Evolutionary conservation across 2,329 filamentous ascomycete species (phyloP).

Genomic region (Aschersonia sp.): DNA sequence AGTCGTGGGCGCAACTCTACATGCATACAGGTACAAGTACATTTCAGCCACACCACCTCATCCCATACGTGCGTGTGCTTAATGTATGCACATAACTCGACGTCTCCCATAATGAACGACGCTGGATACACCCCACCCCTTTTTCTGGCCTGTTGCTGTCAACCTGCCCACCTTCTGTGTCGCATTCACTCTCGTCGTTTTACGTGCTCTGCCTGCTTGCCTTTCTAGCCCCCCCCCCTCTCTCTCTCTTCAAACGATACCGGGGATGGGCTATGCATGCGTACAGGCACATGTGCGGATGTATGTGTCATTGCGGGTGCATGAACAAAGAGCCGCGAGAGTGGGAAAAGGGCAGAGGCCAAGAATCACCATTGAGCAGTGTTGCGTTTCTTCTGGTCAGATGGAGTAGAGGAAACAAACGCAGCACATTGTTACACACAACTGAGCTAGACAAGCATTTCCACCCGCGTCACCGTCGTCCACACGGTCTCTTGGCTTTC

Average conservation of each 20-base stretch:
- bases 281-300: too few species aligned
- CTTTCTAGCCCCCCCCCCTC: background rate
- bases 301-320: too few species aligned
- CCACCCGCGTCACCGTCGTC: background rate
- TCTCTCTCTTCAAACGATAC: background rate
- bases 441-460: background rate
- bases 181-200: background rate
- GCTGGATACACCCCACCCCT: background rate
- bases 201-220: background rate
- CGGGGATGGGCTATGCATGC: too few species aligned
- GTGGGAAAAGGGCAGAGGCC: too few species aligned
- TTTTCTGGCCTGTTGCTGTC: background rate
- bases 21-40: too few species aligned
- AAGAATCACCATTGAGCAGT: too few species aligned
- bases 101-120: background rate
- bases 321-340: too few species aligned
- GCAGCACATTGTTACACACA: background rate
- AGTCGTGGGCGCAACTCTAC: too few species aligned
- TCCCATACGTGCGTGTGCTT: too few species aligned
- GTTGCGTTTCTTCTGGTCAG: background rate
- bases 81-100: too few species aligned
- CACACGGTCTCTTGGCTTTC: background rate
- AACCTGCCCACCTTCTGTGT: background rate
- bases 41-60: too few species aligned
- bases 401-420: background rate